A percentile compares a stretch with the other conserved stretches of the same genome.
Conservation (phyloP, 345 rosid species). For the Populus nigra region DNA sequence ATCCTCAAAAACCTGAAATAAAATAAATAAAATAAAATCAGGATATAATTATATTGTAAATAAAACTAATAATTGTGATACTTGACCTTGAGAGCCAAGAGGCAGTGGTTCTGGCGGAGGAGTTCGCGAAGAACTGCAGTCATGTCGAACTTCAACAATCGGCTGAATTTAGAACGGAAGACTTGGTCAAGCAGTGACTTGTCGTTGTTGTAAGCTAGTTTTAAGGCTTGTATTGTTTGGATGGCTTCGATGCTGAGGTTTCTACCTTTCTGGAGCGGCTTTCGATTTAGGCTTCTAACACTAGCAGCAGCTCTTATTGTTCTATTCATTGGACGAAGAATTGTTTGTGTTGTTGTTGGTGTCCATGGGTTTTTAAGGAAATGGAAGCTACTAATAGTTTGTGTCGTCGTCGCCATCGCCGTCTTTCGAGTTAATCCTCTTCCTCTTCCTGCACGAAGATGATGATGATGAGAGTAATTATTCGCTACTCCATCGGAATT, state of each 20-base stretch:
- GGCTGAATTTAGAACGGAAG: slow-evolving; percentile 48
- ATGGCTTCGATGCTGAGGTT: slow-evolving; percentile 83
- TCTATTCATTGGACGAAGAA: no score
- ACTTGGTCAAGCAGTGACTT: slow-evolving; percentile 29
- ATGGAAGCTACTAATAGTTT: no score
- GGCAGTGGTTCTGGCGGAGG: slow-evolving; percentile 66
- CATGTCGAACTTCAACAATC: slow-evolving; percentile 77
- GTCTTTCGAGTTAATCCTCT: no score
- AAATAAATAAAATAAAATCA: background rate
- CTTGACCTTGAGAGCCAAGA: slow-evolving; percentile 55
- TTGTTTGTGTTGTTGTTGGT: no score
- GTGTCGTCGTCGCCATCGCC: no score
- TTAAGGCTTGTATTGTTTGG: slow-evolving; percentile 69
- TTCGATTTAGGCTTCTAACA: slow-evolving; percentile 36
- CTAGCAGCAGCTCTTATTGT: no score
- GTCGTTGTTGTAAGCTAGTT: slow-evolving; percentile 44
- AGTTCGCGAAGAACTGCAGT: slow-evolving; percentile 78
- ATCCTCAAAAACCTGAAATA: slow-evolving; percentile 60
- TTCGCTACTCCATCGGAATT: no score
- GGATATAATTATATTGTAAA: background rate
- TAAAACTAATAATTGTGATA: background rate
- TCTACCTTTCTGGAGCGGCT: slow-evolving; percentile 74
- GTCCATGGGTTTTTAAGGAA: no score
- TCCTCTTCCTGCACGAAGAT: no score
- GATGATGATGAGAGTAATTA: no score